Evolutionary conservation across 768 basidiomycete genomes (phyloP), one percentile per base, ranked within the genome.

Genomic region (Lactarius psammicola): DNA sequence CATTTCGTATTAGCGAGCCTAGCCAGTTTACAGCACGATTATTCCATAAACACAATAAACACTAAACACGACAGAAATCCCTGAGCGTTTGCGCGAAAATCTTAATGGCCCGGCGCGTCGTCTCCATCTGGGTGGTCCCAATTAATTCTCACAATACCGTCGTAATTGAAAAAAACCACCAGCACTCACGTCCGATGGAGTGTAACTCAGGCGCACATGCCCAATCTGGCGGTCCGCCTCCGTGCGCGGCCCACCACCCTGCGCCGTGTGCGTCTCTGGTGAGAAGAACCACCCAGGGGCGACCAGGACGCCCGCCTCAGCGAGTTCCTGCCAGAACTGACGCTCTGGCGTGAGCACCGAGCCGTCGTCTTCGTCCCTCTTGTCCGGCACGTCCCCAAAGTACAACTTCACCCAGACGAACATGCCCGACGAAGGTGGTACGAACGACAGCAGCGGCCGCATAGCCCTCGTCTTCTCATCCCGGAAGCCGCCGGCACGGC

Each of bases 391-490:
- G 60, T 80, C 75, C 26, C 84, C 80, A 46, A 92, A 80, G 76
- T 91, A 81, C 31, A 93, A 72, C 69, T 81, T 80, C 72, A 86
- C 86, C 87, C 87, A 89, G 36, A 87, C 68, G 75, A 92, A 94
- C 92, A 94, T 95, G 9, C 92, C 92, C n/a, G 88, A 82, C 1
- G 83, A 82, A 0, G 92, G 91, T 15, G 90, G 88, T 2, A 90
- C 82, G 72, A 92, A 88, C 56, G 84, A 86, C 68, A 92, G 82
- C 65, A 88, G 71, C 28, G 80, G 72, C 11, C 74, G 59, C 65
- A 65, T 56, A 53, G 56, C 64, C 60, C 57, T 58, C 26, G 74
- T 69, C 26, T 66, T 69, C 76, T 84, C 85, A 75, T 85, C 82
- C 62, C 75, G 71, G 71, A 73, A 74, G 53, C 60, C 62, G 10